Evolutionary conservation across 2,329 filamentous ascomycete species (phyloP).

Genomic region (Aspergillus candidus): DNA sequence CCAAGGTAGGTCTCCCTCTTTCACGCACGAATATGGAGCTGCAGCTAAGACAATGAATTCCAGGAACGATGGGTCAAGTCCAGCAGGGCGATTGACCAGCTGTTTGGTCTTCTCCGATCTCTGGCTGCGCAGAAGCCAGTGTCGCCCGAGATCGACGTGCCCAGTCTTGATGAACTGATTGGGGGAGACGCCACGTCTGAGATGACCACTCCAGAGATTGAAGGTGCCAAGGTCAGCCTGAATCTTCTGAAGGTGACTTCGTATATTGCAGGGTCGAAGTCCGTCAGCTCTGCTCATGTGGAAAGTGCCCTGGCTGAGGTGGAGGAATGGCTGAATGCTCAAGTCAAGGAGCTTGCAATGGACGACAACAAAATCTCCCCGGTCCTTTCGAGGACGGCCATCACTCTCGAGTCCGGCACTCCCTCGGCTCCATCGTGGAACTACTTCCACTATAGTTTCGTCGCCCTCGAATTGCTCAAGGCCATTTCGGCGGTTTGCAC

Average conservation of each 20-base stretch:
- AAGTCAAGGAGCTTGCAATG: constrained; percentile 17
- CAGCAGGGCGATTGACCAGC: constrained; percentile 27
- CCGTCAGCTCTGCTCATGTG: constrained; percentile 23
- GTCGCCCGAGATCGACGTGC: constrained; percentile 21
- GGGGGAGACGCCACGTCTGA: constrained; percentile 23
- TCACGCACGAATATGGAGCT: background rate
- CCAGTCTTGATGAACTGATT: constrained; percentile 21
- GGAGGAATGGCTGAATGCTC: constrained; percentile 28
- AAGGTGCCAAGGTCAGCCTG: constrained; percentile 27
- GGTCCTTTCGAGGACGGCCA: constrained; percentile 19
- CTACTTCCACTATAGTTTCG: constrained; percentile 36
- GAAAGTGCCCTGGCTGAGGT: constrained; percentile 23
- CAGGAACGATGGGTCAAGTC: constrained; percentile 35
- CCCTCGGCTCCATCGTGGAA: constrained; percentile 36
- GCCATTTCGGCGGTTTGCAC: constrained; percentile 30
- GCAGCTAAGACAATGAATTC: constrained; percentile 14
- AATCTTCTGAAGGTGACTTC: constrained; percentile 29
- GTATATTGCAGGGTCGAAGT: constrained; percentile 30
- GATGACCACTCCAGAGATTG: constrained; percentile 32
- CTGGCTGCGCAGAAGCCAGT: constrained; percentile 28
- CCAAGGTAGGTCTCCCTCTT: constrained; percentile 26
- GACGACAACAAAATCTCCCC: constrained; percentile 16
- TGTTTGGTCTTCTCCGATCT: constrained; percentile 31
- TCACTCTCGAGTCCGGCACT: constrained; percentile 18
- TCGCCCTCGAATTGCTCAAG: constrained; percentile 38